Conservation (phyloP, 2,329 filamentous ascomycete genomes). For the Niveomyces coronatus region DNA sequence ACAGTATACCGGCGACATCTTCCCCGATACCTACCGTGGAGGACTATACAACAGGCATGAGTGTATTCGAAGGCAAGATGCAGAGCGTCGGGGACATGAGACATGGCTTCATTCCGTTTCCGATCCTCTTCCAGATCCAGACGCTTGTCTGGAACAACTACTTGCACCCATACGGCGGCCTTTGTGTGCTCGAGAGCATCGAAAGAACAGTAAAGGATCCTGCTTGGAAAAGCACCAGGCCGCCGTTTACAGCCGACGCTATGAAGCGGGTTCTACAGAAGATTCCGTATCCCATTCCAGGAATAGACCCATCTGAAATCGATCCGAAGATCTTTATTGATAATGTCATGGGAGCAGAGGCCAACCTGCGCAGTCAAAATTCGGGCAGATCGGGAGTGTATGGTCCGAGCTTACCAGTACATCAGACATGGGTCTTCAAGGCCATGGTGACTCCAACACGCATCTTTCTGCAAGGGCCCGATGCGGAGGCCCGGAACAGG, state of each 20-base stretch:
- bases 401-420: conserved; percentile 20
- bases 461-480: conserved; percentile 47
- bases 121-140: conserved; percentile 51
- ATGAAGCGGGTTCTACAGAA: conserved; percentile 40
- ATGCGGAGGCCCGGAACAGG: conserved; percentile 57
- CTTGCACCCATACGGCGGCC: conserved; percentile 44
- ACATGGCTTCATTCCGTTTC: conserved; percentile 33
- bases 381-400: conserved; percentile 17
- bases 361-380: conserved; percentile 20
- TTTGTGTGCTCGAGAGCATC: conserved; percentile 35
- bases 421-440: conserved; percentile 43
- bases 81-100: conserved; percentile 13
- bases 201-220: conserved; percentile 18
- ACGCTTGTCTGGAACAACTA: conserved; percentile 53
- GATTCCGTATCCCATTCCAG: conserved; percentile 45
- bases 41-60: conserved; percentile 18
- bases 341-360: conserved; percentile 30
- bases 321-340: conserved; percentile 29
- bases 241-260: conserved; percentile 39
- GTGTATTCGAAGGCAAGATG: conserved; percentile 23
- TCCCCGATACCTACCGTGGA: conserved; percentile 9
- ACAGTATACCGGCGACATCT: conserved; percentile 10
- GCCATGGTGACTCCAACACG: conserved; percentile 50
- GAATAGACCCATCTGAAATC: conserved; percentile 32
- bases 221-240: conserved; percentile 15